Base-by-base conservation (phyloP, 768 basidiomycete species). In the Nevesoporus exiguus region DNA sequence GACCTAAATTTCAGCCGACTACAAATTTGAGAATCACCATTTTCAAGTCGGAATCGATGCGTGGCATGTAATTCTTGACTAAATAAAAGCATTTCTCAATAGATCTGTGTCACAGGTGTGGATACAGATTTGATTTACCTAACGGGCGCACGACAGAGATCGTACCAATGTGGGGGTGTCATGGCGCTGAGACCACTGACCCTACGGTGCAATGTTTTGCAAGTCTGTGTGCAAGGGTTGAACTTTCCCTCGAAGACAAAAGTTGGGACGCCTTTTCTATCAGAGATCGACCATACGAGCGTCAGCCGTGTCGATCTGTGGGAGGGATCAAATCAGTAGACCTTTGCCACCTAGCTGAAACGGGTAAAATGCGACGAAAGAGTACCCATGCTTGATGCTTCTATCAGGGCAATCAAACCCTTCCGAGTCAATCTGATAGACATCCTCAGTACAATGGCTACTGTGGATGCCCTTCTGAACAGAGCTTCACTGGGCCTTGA, bases 271-370 rank as follows among this genome's bases (percentile, higher is more conserved):
- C 24, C 29, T 25, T 43, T 48, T 36, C 59, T 51, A 40, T 55
- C 19, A 34, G 31, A 51, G 29, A 37, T 37, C n/a, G n/a, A 49
- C 25, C 7, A 22, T 37, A 45, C 22, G 34, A 29, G 19, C 33
- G 27, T 39, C 55, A 41, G 39, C 34, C 41, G 22, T n/a, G 15
- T 54, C 44, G 36, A 37, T 45, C 49, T 58, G 44, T 58, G 51
- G 52, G 54, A 63, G 52, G 30, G 21, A 41, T 51, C 39, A 48
- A 21, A 37, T 29, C 27, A 29, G 4, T 5, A 29, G 27, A 29
- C 27, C 27, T 8, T 29, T 24, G 5, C 31, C 40, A 51, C 53
- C 53, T 50, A 55, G 11, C 63, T 65, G 45, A 54, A 64, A 60
- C 39, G 43, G 63, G 64, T 22, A 55, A 66, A 49, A 15, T 6